Evolutionary conservation across 306 rosid genomes (phyloP), one percentile per base, ranked within the genome.

Genomic region (Oemleria cerasiformis): DNA sequence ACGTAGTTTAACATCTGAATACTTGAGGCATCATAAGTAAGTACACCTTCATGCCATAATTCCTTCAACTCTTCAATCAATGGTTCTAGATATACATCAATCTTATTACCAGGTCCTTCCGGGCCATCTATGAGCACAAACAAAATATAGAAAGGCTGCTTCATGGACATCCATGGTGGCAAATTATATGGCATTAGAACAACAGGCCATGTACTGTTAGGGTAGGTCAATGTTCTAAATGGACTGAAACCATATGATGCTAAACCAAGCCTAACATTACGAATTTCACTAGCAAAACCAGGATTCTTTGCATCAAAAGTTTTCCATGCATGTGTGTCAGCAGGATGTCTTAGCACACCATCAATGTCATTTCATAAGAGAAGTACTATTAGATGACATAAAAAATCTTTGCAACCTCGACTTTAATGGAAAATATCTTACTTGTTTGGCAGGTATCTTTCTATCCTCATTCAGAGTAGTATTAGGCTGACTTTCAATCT

Each of bases 361-460:
- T 45, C 50, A 9, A 45, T 45, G 50, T 15, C 50, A 45, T 45
- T 45, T 45, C 50, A 45, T 45, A 45, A 6, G 14, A 10, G 40
- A 57, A 10, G 14, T 1, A 20, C 15, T 57, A 10, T 57, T 57
- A 8, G 14, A 57, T 4, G 38, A 57, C 63, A 57, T 57, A 57
- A 57, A 57, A 2, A 57, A 9, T 38, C 58, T 23, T 0, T 67
- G 12, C 15, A 48, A 48, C n/a, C 58, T 47, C 34, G 42, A 43
- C 10, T 67, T 67, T 7, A 67, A 30, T 0, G 25, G 43, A 67
- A 67, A 67, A 45, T 42, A 65, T 15, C 54, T 65, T 23, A 65
- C 55, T 21, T 16, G 55, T 65, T 65, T 65, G 6, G 70, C n/a
- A 43, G 13, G 40, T 43, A 30, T 38, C 15, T 45, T 65, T 65